Conservation (phyloP, 1,139 yeast genomes). For the Pneumocystis murina region DNA sequence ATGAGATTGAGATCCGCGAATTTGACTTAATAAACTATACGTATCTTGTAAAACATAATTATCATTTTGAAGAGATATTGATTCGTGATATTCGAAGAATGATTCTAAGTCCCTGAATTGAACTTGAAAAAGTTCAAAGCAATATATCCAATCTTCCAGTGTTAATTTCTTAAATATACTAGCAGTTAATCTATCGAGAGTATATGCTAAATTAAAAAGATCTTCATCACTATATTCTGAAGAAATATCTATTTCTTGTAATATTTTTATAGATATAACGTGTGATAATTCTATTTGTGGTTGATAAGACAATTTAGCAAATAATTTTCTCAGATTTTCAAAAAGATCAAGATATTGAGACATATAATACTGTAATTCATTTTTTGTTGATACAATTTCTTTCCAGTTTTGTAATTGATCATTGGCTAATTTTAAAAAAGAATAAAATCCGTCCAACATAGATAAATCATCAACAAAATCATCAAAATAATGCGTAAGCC, state of each 20-base stretch:
- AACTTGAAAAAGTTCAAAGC: slow-evolving; percentile 58
- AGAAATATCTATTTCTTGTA: neutral
- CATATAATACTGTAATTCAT: slow-evolving; percentile 21
- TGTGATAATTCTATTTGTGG: slow-evolving; percentile 28
- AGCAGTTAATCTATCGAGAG: slow-evolving; percentile 46
- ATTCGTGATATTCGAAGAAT: slow-evolving; percentile 43
- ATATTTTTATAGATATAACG: neutral
- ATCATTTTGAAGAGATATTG: slow-evolving; percentile 35
- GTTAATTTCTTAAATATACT: slow-evolving; percentile 47
- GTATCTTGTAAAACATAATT: slow-evolving; percentile 52
- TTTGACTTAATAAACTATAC: slow-evolving; percentile 50
- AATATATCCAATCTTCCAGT: slow-evolving; percentile 64
- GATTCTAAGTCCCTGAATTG: slow-evolving; percentile 43
- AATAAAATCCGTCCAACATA: slow-evolving; percentile 48
- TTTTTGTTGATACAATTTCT: slow-evolving; percentile 19
- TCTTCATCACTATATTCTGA: neutral
- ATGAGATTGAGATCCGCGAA: slow-evolving; percentile 31
- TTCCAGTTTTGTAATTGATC: slow-evolving; percentile 59
- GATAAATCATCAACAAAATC: slow-evolving; percentile 59
- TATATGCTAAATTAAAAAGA: neutral
- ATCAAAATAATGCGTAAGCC: slow-evolving; percentile 57
- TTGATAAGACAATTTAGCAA: slow-evolving; percentile 65
- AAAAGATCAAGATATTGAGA: slow-evolving; percentile 36
- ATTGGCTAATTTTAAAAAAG: slow-evolving; percentile 53
- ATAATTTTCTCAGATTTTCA: slow-evolving; percentile 53